These are phyloP conservation scores for Aspergillus glaucus DNA, from an alignment of 2,329 filamentous ascomycete species.

Conservation along the genomic window DNA sequence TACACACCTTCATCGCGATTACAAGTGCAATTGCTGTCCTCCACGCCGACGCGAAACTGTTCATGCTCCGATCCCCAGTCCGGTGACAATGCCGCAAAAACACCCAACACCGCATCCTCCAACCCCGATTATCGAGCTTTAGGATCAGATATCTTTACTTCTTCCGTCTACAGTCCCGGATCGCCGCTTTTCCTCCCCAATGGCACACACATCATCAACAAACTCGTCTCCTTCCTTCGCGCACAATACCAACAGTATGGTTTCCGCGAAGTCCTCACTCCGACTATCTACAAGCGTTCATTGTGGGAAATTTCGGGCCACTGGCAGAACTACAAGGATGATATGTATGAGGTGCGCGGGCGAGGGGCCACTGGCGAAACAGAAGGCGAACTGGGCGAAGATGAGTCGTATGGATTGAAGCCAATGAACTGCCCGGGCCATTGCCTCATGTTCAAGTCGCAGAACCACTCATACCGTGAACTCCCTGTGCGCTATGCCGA, in stretches of 20 bases:
- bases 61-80: conserved; percentile 22
- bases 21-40: conserved; percentile 16
- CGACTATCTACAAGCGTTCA: conserved; percentile 83
- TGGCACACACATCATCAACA: conserved; percentile 76
- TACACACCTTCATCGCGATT: not conserved
- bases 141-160: conserved; percentile 65
- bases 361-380: conserved; percentile 43
- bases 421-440: conserved; percentile 93
- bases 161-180: conserved; percentile 72
- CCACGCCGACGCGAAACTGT: conserved; percentile 17
- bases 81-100: conserved; percentile 4
- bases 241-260: conserved; percentile 79
- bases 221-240: conserved; percentile 72
- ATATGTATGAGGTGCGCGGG: conserved; percentile 75
- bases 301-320: conserved; percentile 83
- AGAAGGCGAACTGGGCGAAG: conserved; percentile 47
- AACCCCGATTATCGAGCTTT: conserved; percentile 47
- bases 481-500: conserved; percentile 79
- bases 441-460: conserved; percentile 73
- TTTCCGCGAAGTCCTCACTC: conserved; percentile 82
- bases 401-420: conserved; percentile 75
- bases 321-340: conserved; percentile 82
- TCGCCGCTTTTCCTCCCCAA: conserved; percentile 80
- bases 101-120: conserved; percentile 24
- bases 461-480: conserved; percentile 69